phyloP scores from a whole-genome alignment of 2,329 filamentous ascomycete genomes.

The Colletotrichum endophyticum region DNA sequence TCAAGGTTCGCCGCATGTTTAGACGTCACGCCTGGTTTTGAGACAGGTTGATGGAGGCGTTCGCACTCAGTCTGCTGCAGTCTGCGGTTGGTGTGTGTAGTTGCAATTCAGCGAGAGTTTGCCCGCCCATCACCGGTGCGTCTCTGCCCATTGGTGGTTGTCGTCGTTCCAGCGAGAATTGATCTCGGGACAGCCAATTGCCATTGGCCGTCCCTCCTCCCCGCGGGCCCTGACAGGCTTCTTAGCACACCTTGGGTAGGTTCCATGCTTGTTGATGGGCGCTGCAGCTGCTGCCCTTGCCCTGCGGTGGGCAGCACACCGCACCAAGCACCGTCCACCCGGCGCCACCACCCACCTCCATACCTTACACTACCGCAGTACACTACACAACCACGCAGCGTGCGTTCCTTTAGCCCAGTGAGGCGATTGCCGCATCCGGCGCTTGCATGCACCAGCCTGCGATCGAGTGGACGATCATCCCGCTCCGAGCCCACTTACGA shows the following conservation, averaged over 20 bases:
- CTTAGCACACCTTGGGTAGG: not conserved
- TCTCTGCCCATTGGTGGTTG: not conserved
- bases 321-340: not conserved
- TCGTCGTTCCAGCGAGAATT: slow-evolving; percentile 21
- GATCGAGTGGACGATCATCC: slow-evolving; percentile 17
- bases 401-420: not conserved
- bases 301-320: not conserved
- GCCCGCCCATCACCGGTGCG: not conserved
- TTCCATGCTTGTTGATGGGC: not conserved
- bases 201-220: slow-evolving; percentile 4
- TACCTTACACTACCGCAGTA: too few species aligned
- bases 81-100: not conserved
- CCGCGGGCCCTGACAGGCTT: not conserved
- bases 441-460: slow-evolving; percentile 17
- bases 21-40: not conserved
- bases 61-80: not conserved
- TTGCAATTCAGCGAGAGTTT: slow-evolving; percentile 20
- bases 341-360: not conserved
- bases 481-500: slow-evolving; percentile 14
- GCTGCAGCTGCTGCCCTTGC: not conserved
- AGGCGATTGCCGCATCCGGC: not conserved
- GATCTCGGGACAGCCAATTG: not conserved
- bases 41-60: not conserved
- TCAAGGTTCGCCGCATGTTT: not conserved
- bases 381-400: not conserved